These are phyloP conservation scores for Hericium coralloides DNA, from an alignment of 768 basidiomycete genomes.

Conservation along the genomic window DNA sequence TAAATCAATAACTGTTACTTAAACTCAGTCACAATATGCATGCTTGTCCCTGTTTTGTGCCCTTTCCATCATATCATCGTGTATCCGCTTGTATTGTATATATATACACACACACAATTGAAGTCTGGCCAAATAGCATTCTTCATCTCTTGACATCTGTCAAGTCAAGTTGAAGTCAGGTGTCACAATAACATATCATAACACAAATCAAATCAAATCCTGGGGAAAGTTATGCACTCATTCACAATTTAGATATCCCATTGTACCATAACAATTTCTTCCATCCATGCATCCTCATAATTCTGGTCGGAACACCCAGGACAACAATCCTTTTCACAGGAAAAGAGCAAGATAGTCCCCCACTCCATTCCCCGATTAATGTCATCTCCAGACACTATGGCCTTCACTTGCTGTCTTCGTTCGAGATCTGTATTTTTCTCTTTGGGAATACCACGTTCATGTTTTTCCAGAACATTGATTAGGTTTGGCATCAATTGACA, in stretches of 20 bases:
- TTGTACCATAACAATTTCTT: slow-evolving; percentile 69
- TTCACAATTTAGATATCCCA: slow-evolving; percentile 37
- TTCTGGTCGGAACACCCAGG: slow-evolving; percentile 31
- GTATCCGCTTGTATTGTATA: too few species aligned
- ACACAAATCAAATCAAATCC: too few species aligned
- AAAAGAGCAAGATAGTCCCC: slow-evolving; percentile 88
- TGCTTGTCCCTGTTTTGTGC: too few species aligned
- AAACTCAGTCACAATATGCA: too few species aligned
- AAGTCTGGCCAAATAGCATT: too few species aligned
- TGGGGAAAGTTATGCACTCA: too few species aligned
- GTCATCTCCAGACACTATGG: slow-evolving; percentile 22
- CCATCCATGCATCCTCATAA: slow-evolving; percentile 47
- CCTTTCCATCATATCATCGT: too few species aligned
- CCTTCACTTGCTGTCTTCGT: slow-evolving; percentile 48
- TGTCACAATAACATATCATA: too few species aligned
- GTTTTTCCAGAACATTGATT: slow-evolving; percentile 59
- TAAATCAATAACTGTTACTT: too few species aligned
- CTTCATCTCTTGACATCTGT: too few species aligned
- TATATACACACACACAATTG: too few species aligned
- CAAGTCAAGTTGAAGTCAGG: too few species aligned
- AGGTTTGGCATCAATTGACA: slow-evolving; percentile 93
- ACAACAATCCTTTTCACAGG: slow-evolving; percentile 77
- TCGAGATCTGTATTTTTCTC: slow-evolving; percentile 53
- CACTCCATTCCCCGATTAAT: slow-evolving; percentile 78
- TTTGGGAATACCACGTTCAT: slow-evolving; percentile 10